phyloP scores from a whole-genome alignment of 2,329 filamentous ascomycete species.

The Coniosporium tulheliwenetii region DNA sequence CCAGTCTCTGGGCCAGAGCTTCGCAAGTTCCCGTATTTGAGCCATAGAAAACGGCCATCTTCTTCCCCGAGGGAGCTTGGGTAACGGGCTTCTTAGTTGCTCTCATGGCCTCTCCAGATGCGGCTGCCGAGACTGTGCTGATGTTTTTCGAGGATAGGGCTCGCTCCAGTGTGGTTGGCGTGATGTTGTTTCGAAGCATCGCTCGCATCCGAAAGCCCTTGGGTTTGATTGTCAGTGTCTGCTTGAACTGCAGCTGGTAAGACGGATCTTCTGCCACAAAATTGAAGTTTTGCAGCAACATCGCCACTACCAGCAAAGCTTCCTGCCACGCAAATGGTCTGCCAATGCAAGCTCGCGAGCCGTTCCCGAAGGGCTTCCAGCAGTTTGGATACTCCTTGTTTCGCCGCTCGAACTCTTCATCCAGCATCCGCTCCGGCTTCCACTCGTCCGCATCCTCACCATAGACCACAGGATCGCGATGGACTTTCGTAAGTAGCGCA shows the following conservation, averaged over 20 bases:
- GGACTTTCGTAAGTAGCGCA: slow-evolving; percentile 17
- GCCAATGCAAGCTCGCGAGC: slow-evolving; percentile 55
- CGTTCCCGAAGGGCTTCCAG: slow-evolving; percentile 51
- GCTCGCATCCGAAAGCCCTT: slow-evolving; percentile 48
- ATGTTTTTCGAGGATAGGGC: slow-evolving; percentile 9
- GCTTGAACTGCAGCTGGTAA: slow-evolving; percentile 40
- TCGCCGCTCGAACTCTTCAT: slow-evolving; percentile 17
- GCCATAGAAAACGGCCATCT: slow-evolving; percentile 55
- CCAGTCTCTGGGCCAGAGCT: slow-evolving; percentile 45
- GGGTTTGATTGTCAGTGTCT: slow-evolving; percentile 47
- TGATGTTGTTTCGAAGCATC: slow-evolving; percentile 34
- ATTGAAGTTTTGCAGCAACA: slow-evolving; percentile 58
- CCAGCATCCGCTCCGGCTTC: slow-evolving; percentile 31
- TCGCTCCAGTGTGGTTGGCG: slow-evolving; percentile 25
- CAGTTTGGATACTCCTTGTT: slow-evolving; percentile 9
- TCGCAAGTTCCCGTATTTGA: slow-evolving; percentile 65
- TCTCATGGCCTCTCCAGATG: slow-evolving; percentile 3
- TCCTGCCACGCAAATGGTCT: slow-evolving; percentile 64
- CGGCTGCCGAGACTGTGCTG: neutral
- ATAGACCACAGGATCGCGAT: slow-evolving; percentile 25
- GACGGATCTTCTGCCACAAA: slow-evolving; percentile 45
- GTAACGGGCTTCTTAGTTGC: slow-evolving; percentile 5
- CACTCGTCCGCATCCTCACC: slow-evolving; percentile 29
- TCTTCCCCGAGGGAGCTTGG: slow-evolving; percentile 13
- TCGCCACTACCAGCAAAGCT: slow-evolving; percentile 42